Evolutionary conservation across 1,284 basidiomycete genomes (phyloP).

Genomic region (Pseudozyma pruni): DNA sequence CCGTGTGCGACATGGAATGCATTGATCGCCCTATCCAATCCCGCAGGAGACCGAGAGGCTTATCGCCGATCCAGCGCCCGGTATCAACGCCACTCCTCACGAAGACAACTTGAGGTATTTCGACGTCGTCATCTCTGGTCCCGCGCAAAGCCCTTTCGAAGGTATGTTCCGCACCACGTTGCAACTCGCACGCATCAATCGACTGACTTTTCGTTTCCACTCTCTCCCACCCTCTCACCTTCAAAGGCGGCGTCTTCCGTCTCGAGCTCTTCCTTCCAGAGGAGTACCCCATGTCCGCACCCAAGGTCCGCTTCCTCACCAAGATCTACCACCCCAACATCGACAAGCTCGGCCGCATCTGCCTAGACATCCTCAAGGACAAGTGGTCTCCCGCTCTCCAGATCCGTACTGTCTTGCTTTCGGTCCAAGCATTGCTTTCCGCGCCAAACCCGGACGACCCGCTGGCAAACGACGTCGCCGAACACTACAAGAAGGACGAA

Average conservation of each 20-base stretch:
- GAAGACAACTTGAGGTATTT: constrained; percentile 99
- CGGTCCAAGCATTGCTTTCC: constrained; percentile 92
- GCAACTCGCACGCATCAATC: neutral
- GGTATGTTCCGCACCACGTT: constrained; percentile 35
- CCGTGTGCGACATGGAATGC: too few relatives aligned
- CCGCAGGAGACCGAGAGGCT: constrained; percentile 93
- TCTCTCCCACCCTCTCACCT: neutral
- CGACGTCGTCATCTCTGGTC: constrained; percentile 95
- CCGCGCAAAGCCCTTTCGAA: constrained; percentile 91
- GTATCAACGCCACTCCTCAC: constrained; percentile 90
- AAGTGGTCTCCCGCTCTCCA: constrained; percentile 99
- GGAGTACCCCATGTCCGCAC: constrained; percentile 99
- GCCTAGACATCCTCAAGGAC: constrained; percentile 97
- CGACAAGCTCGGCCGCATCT: constrained; percentile 97
- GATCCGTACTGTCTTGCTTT: constrained; percentile 95
- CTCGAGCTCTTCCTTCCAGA: constrained; percentile 97
- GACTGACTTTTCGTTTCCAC: neutral
- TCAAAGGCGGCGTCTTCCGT: constrained; percentile 80
- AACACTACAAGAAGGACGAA: constrained; percentile 98
- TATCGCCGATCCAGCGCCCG: constrained; percentile 92
- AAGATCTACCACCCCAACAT: constrained; percentile 99
- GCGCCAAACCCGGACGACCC: constrained; percentile 99
- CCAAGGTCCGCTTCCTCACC: constrained; percentile 97
- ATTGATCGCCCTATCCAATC: constrained; percentile 1
- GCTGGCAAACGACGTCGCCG: constrained; percentile 89